Evolutionary conservation across 352 stramenopile genomes (phyloP).

Genomic region (Globisporangium spiculum): DNA sequence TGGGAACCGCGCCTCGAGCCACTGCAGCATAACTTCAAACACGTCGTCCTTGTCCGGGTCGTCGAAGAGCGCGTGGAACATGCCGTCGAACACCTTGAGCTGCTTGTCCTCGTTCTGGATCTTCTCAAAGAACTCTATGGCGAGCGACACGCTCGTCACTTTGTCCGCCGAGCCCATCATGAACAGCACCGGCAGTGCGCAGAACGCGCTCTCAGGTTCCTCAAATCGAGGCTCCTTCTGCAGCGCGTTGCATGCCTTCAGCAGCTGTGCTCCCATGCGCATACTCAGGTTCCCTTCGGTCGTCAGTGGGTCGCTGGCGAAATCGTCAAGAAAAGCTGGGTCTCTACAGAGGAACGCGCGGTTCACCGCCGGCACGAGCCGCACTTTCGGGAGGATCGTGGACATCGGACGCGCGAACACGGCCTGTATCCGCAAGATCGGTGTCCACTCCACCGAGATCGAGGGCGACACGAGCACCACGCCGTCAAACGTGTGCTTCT

Average conservation of each 20-base stretch:
- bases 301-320: background rate
- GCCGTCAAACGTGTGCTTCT: constrained; percentile 4
- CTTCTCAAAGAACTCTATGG: constrained; percentile 35
- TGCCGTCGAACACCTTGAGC: constrained; percentile 44
- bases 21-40: constrained; percentile 30
- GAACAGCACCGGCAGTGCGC: constrained; percentile 21
- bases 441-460: constrained; percentile 8
- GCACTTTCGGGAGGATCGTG: constrained; percentile 17
- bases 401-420: constrained; percentile 17
- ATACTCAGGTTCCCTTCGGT: constrained; percentile 28
- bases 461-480: constrained; percentile 5
- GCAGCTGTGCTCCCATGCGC: constrained; percentile 34
- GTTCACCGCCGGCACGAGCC: constrained; percentile 30
- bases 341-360: constrained; percentile 21
- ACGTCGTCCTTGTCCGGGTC: constrained; percentile 52
- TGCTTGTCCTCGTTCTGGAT: constrained; percentile 45
- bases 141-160: constrained; percentile 39
- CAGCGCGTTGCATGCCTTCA: constrained; percentile 33
- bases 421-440: constrained; percentile 1
- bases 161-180: constrained; percentile 48
- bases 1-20: constrained; percentile 42
- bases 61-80: constrained; percentile 57
- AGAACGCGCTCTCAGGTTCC: constrained; percentile 24
- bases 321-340: constrained; percentile 24
- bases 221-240: constrained; percentile 27